Evolutionary conservation across 2,329 filamentous ascomycete genomes (phyloP), one percentile per base, ranked within the genome.

Genomic region (Talaromyces marneffei): DNA sequence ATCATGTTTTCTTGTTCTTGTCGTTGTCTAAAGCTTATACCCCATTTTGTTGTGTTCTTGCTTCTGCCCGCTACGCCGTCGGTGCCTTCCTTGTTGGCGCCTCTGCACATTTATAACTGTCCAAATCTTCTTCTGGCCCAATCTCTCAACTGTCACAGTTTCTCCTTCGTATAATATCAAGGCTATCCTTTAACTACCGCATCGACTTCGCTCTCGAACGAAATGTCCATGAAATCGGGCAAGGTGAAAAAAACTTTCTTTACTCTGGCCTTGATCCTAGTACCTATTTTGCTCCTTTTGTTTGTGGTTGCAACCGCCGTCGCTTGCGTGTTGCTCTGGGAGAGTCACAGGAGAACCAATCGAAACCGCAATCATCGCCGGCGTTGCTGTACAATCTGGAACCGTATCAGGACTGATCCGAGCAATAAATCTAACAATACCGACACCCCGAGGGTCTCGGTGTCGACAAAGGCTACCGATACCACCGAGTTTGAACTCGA

Each of bases 211-310:
- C 40, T 10, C 16, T 25, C 35, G n/a, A 61, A 55, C 67, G 69
- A 69, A 60, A 75, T 71, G 69, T 59, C 68, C 65, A 69, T 67
- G 62, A 66, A 61, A 48, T 61, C 70, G 64, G 64, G 67, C 60
- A 66, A 71, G 63, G 67, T 71, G 64, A 74, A 71, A 66, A 75
- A 68, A 60, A 69, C 71, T 60, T 69, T 74, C 66, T 74, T 78
- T 65, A 68, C 80, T 66, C 71, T 78, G 62, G 75, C 74, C 61
- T 70, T 82, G 64, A 72, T 81, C 61, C 68, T 81, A 52, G 75
- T 82, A 59, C 79, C 79, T 42, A 79, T 82, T 62, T 67, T 76
- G 60, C 71, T 81, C 39, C 72, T 80, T 50, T 72, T 77, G 40
- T 68, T 68, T 59, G 66, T 73, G 39, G 67, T 79, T 39, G 69